These are phyloP conservation scores for Platanthera guangdongensis DNA, from an alignment of 106 monocot genomes.

Conservation along the genomic window DNA sequence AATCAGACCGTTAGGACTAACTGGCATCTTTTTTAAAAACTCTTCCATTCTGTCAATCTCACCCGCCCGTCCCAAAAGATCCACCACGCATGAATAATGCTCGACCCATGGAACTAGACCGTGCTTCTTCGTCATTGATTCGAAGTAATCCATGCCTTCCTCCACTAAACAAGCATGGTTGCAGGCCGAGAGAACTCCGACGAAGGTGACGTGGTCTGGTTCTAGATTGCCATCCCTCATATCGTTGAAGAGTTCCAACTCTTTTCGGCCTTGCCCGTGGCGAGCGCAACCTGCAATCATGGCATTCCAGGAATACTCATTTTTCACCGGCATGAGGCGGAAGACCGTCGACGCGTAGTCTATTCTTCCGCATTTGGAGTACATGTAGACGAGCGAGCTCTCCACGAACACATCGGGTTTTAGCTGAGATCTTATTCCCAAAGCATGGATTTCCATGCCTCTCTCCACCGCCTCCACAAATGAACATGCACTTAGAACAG, in stretches of 20 bases:
- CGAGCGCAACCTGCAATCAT: slow-evolving; percentile 84
- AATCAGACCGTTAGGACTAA: slow-evolving; percentile 56
- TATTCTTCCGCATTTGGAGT: slow-evolving; percentile 77
- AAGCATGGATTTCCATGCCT: slow-evolving; percentile 85
- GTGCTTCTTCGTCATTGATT: slow-evolving; percentile 42
- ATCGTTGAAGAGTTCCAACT: slow-evolving; percentile 48
- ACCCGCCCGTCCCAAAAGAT: slow-evolving; percentile 63
- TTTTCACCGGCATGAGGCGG: slow-evolving; percentile 44
- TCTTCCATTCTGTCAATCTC: slow-evolving; percentile 48
- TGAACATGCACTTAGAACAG: slow-evolving; percentile 64
- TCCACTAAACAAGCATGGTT: slow-evolving; percentile 80
- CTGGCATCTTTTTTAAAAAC: slow-evolving; percentile 53
- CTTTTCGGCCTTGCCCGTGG: slow-evolving; percentile 57
- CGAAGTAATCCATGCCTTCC: slow-evolving; percentile 46
- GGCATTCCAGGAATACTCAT: slow-evolving; percentile 79
- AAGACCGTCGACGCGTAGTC: slow-evolving; percentile 67
- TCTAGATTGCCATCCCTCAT: slow-evolving; percentile 30
- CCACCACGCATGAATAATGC: slow-evolving; percentile 75
- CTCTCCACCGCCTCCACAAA: slow-evolving; percentile 59
- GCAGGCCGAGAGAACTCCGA: slow-evolving; percentile 73
- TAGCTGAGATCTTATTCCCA: slow-evolving; percentile 29
- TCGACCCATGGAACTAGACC: slow-evolving; percentile 47
- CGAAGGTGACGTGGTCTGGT: slow-evolving; percentile 72
- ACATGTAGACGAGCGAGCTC: slow-evolving; percentile 88
- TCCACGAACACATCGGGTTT: slow-evolving; percentile 62